Base-by-base conservation (phyloP, 2,329 filamentous ascomycete genomes). In the Triangularia setosa region DNA sequence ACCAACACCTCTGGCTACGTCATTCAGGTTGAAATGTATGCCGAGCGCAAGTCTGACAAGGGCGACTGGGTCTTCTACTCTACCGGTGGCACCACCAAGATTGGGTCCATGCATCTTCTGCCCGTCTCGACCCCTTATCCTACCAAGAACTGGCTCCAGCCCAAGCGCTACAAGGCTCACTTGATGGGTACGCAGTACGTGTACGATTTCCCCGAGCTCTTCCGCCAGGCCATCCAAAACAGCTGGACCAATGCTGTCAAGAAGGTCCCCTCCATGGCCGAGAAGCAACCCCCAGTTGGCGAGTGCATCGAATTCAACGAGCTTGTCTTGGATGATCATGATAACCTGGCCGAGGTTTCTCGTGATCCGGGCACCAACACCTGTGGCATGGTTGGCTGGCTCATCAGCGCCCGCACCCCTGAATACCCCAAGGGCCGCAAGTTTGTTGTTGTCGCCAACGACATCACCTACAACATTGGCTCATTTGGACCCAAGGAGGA, bases 151-250 rank as follows among this genome's bases (percentile, higher is more conserved):
- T 96, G 93, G 84, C 86, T 99, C 66, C 95, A 99, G 81, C 95
- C 95, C 68, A 98, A 98, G 88, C 89, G 95, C 72, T 98, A 99
- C 88, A 97, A 97, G 89, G 95, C 95, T 71, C 95, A 99, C 77
- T 83, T 98, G 67, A 97, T 99, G 93, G 95, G 95, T 69, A 99
- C 95, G 27, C 95, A 99, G 80, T 99, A 97, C 76, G 95, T 98
- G 62, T 99, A 99, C 77, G 95, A 99, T 79, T 99, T 99, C 90
- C 95, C 95, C 28, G 95, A 99, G 84, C 88, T 99, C 58, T 99
- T 99, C 90, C 88, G 95, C 75, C 95, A 98, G 80, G 93, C 95
- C 54, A 92, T 97, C 75, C 93, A 97, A 82, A 97, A 97, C 84
- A 91, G 87, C 79, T 99, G 95, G 95, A 80, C 82, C 74, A 89